Conservation (phyloP, 305 asterid genomes). For the Fraxinus paxiana region DNA sequence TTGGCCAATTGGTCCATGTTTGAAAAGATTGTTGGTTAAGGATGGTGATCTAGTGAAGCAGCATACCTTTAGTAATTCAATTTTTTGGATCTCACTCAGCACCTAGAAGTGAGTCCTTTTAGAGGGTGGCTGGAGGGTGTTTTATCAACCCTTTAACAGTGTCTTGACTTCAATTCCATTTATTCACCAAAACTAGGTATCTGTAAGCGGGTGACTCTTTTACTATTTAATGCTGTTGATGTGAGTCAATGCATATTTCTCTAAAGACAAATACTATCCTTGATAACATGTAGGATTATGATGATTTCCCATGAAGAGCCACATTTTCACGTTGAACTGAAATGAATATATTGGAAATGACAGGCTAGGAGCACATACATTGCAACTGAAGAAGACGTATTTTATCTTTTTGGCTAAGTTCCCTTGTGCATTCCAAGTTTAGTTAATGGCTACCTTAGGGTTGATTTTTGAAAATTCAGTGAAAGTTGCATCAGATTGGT, state of each 20-base stretch:
- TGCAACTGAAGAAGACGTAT: slow-evolving; percentile 10
- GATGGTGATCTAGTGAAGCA: neutral
- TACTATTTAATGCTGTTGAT: neutral
- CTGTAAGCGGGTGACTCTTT: neutral
- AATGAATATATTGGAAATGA: slow-evolving; percentile 18
- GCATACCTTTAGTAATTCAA: neutral
- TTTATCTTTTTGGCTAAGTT: slow-evolving; percentile 2
- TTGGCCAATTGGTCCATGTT: neutral
- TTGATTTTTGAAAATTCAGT: slow-evolving; percentile 40
- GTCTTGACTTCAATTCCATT: neutral
- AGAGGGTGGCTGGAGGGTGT: neutral
- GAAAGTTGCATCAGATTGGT: slow-evolving; percentile 68
- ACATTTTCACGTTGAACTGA: neutral
- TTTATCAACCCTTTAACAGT: neutral
- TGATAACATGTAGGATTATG: slow-evolving; percentile 5
- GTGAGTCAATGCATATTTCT: neutral
- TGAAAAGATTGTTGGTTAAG: neutral
- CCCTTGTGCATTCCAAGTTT: slow-evolving; percentile 18
- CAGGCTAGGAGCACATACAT: slow-evolving; percentile 22
- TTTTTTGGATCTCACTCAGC: neutral
- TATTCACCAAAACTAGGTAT: neutral
- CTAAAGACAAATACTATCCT: neutral
- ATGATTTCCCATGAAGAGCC: slow-evolving; percentile 1
- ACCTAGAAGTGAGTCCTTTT: neutral
- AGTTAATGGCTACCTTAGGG: slow-evolving; percentile 41